Conservation (phyloP, 352 stramenopile species). For the Phytophthora litchii region DNA sequence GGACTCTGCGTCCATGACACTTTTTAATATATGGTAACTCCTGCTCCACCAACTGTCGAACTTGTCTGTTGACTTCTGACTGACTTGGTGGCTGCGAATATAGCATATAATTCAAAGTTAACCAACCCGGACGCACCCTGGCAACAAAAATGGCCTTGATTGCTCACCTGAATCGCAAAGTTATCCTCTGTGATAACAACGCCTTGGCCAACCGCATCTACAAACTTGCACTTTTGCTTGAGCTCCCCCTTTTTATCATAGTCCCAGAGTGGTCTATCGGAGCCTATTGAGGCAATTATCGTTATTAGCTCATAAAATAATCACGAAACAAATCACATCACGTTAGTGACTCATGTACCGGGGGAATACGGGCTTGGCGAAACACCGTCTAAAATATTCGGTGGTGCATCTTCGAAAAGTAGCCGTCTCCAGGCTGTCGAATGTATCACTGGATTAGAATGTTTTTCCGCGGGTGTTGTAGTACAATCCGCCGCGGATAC, state of each 20-base stretch:
- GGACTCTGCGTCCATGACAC: conserved; percentile 50
- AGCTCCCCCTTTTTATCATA: conserved; percentile 45
- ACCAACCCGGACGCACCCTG: background rate
- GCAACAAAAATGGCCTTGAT: background rate
- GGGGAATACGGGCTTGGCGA: conserved; percentile 27
- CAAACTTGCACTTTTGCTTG: conserved; percentile 36
- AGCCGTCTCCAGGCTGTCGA: conserved; percentile 46
- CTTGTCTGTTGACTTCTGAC: conserved; percentile 32
- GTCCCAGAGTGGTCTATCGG: conserved; percentile 41
- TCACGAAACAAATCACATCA: no score
- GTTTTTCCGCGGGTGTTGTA: conserved; percentile 7
- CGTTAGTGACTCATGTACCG: conserved; percentile 24
- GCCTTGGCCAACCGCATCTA: conserved; percentile 15
- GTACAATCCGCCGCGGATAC: conserved; percentile 13
- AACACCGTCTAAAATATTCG: conserved; percentile 39
- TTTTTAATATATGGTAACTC: conserved; percentile 40
- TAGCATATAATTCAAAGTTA: conserved; percentile 2
- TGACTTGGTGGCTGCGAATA: conserved; percentile 27
- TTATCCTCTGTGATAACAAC: conserved; percentile 29
- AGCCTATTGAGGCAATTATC: conserved; percentile 26
- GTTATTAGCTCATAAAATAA: background rate
- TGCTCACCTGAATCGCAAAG: conserved; percentile 24
- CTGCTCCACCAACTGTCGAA: conserved; percentile 41
- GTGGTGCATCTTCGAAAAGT: conserved; percentile 36
- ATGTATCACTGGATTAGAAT: conserved; percentile 34